Evolutionary conservation across 1,139 yeast genomes (phyloP).

Genomic region (Hyphopichia burtonii): DNA sequence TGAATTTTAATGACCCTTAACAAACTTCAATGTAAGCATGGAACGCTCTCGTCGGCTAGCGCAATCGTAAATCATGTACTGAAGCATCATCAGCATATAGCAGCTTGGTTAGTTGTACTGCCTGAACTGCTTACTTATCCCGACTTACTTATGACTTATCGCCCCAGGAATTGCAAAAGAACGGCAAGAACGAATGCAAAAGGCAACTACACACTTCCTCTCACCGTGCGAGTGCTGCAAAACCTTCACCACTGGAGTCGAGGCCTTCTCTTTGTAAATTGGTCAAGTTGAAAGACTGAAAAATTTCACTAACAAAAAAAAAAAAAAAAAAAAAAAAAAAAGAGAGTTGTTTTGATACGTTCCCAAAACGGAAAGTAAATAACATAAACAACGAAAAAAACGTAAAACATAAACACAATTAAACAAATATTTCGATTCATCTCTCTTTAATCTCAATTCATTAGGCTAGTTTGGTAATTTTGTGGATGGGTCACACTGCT

Average conservation of each 20-base stretch:
- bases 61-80: not conserved
- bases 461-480: not conserved
- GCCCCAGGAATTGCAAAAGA: too few relatives aligned
- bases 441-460: not conserved
- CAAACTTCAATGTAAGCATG: not conserved
- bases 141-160: too few relatives aligned
- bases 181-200: too few relatives aligned
- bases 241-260: not conserved
- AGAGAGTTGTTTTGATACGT: not conserved
- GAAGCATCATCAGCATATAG: too few relatives aligned
- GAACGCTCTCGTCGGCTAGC: not conserved
- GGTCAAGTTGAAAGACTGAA: not conserved
- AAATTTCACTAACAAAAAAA: not conserved
- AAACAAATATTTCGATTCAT: not conserved
- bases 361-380: not conserved
- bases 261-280: too few relatives aligned
- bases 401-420: not conserved
- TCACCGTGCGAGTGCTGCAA: not conserved
- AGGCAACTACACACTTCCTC: not conserved
- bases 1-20: conserved; percentile 1
- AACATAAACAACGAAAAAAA: not conserved
- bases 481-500: not conserved
- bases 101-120: too few relatives aligned
- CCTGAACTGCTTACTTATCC: too few relatives aligned
- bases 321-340: conserved; percentile 1